Conservation (phyloP, 352 stramenopile species). For the Pythium aristosporum region DNA sequence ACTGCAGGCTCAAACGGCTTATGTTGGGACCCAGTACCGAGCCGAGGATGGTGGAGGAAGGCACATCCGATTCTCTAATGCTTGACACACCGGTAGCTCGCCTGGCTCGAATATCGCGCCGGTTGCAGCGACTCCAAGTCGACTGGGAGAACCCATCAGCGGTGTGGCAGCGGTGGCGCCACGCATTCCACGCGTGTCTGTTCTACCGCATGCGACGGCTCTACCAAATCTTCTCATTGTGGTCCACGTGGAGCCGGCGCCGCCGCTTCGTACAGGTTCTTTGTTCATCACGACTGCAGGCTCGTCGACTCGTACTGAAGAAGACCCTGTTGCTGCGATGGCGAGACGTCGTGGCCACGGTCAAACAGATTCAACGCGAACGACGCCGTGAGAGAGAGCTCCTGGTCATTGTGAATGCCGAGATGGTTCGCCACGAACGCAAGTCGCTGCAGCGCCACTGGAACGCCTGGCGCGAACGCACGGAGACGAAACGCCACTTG, state of each 20-base stretch:
- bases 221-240: slow-evolving; percentile 33
- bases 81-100: background rate
- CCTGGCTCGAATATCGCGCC: slow-evolving; percentile 34
- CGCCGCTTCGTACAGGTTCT: slow-evolving; percentile 22
- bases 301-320: background rate
- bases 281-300: slow-evolving; percentile 16
- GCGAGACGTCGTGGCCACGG: slow-evolving; percentile 37
- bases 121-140: slow-evolving; percentile 50
- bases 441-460: slow-evolving; percentile 44
- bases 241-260: slow-evolving; percentile 30
- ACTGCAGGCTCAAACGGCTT: slow-evolving; percentile 31
- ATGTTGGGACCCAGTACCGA: background rate
- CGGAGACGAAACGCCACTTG: slow-evolving; percentile 44
- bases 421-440: slow-evolving; percentile 46
- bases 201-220: slow-evolving; percentile 54
- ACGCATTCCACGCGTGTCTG: slow-evolving; percentile 55
- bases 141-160: slow-evolving; percentile 34
- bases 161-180: slow-evolving; percentile 57
- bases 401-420: slow-evolving; percentile 53
- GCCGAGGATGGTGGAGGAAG: background rate
- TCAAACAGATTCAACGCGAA: slow-evolving; percentile 47
- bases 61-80: background rate
- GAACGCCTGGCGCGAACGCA: slow-evolving; percentile 38
- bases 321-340: slow-evolving; percentile 33
- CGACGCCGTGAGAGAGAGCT: slow-evolving; percentile 54